phyloP scores from a whole-genome alignment of 768 basidiomycete species.

The Tulasnella sp. region DNA sequence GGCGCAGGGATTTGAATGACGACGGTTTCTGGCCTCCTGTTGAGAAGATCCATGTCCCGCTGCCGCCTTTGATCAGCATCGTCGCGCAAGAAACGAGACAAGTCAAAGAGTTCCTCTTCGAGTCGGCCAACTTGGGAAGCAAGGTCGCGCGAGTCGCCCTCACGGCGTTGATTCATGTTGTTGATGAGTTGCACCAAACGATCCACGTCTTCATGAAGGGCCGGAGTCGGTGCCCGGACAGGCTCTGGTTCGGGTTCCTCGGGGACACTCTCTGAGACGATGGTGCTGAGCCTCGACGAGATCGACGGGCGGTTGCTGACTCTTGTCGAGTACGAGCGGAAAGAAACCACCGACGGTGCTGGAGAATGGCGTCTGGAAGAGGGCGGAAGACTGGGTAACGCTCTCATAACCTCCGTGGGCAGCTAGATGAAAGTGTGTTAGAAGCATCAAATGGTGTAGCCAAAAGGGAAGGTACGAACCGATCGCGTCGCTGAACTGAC shows the following conservation, averaged over 20 bases:
- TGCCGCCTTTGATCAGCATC: slow-evolving; percentile 28
- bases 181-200: slow-evolving; percentile 53
- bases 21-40: background rate
- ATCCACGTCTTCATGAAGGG: slow-evolving; percentile 44
- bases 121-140: slow-evolving; percentile 66
- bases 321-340: slow-evolving; percentile 11
- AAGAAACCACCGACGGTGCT: background rate
- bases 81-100: slow-evolving; percentile 40
- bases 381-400: background rate
- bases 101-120: slow-evolving; percentile 61
- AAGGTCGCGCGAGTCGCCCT: slow-evolving; percentile 61
- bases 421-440: background rate
- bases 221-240: slow-evolving; percentile 35
- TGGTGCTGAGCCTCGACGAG: slow-evolving; percentile 27
- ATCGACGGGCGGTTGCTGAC: slow-evolving; percentile 24
- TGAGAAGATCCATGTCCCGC: slow-evolving; percentile 27
- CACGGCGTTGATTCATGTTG: slow-evolving; percentile 58
- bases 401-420: background rate
- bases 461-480: background rate
- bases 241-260: slow-evolving; percentile 10
- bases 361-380: background rate
- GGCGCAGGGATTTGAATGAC: background rate
- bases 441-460: background rate
- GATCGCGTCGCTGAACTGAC: slow-evolving; percentile 24
- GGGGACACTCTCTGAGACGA: slow-evolving; percentile 15